Conservation (phyloP, 164 flowering plant species). For the Stephania cephalantha region DNA sequence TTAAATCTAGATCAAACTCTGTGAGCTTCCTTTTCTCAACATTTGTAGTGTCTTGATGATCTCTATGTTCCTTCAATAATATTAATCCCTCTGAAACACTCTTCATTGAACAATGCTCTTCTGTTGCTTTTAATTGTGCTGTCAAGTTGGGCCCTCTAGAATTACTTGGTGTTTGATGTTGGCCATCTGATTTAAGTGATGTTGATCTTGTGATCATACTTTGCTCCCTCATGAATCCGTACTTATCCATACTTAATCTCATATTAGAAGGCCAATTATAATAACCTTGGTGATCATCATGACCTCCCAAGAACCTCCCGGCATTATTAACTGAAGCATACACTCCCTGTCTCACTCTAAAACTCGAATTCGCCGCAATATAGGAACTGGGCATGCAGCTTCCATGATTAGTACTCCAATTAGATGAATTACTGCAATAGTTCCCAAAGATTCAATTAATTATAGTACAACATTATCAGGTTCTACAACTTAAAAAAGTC, state of each 20-base stretch:
- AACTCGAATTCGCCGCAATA: not conserved
- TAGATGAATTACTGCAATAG: constrained; percentile 28
- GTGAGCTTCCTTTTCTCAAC: constrained; percentile 33
- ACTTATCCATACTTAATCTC: constrained; percentile 5
- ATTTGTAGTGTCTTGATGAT: constrained; percentile 11
- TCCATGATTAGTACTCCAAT: constrained; percentile 26
- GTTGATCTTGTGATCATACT: not conserved
- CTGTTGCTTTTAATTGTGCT: constrained; percentile 10
- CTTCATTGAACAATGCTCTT: not conserved
- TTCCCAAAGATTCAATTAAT: not conserved
- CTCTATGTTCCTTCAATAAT: not conserved
- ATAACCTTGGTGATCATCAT: not conserved
- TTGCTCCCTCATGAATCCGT: not conserved
- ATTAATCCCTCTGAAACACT: too few relatives aligned
- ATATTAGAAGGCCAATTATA: not conserved
- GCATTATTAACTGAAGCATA: not conserved
- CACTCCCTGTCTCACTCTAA: not conserved
- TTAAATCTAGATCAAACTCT: constrained; percentile 39
- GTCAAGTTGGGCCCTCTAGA: constrained; percentile 11
- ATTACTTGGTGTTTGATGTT: constrained; percentile 11
- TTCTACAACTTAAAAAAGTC: too few relatives aligned
- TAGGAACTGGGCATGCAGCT: constrained; percentile 17
- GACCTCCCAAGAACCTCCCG: constrained; percentile 5
- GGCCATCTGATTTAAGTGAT: constrained; percentile 1
- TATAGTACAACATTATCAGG: not conserved